A percentile compares a stretch with the other conserved stretches of the same genome.
Evolutionary conservation across 306 rosid species (phyloP).

Genomic region (Ormosia semicastrata): DNA sequence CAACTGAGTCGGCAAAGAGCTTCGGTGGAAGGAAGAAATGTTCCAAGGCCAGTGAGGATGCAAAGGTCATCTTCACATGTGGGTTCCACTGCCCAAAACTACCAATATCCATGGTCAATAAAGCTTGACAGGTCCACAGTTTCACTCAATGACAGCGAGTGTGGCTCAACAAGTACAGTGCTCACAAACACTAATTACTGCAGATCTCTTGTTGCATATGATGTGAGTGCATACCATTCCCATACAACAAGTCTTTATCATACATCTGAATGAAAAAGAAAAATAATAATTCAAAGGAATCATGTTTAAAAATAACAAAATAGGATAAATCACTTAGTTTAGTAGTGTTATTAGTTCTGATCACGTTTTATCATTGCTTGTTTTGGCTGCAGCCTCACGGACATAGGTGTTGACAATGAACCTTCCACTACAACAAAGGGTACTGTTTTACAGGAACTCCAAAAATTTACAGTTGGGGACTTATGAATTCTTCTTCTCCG

Average conservation of each 20-base stretch:
- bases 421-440: background rate
- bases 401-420: slow-evolving; percentile 38
- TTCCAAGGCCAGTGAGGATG: slow-evolving; percentile 85
- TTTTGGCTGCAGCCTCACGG: slow-evolving; percentile 58
- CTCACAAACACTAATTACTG: slow-evolving; percentile 63
- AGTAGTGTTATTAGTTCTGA: slow-evolving; percentile 7
- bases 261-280: background rate
- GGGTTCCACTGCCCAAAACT: slow-evolving; percentile 58
- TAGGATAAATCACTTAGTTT: background rate
- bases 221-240: slow-evolving; percentile 52
- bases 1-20: slow-evolving; percentile 70
- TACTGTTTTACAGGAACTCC: background rate
- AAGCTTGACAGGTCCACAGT: slow-evolving; percentile 72
- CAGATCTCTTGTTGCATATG: slow-evolving; percentile 55
- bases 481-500: background rate
- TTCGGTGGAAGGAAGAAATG: slow-evolving; percentile 74
- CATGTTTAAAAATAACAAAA: background rate
- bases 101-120: slow-evolving; percentile 76
- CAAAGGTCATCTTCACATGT: slow-evolving; percentile 89
- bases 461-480: slow-evolving; percentile 6
- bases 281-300: background rate
- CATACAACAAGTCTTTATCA: background rate
- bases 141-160: slow-evolving; percentile 73
- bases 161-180: slow-evolving; percentile 77
- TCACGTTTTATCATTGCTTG: slow-evolving; percentile 21